These are phyloP conservation scores for Irpex sp. DNA, from an alignment of 1,284 basidiomycete species.

Conservation along the genomic window DNA sequence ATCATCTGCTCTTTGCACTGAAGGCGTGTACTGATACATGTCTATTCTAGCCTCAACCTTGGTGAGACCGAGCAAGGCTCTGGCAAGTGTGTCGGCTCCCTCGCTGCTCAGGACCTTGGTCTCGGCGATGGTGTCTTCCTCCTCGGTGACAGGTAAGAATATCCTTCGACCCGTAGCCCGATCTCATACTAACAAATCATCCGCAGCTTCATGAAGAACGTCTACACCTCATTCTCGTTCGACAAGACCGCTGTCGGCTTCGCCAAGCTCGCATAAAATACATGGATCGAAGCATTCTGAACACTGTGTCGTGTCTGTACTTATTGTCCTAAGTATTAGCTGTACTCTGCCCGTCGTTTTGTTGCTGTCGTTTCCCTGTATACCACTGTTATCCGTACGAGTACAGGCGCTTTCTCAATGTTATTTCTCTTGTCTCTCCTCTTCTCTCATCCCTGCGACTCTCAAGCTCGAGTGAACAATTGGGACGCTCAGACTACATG, in stretches of 20 bases:
- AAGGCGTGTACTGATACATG: background rate
- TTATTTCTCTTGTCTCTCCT: background rate
- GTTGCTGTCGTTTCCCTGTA: background rate
- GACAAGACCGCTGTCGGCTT: constrained; percentile 17
- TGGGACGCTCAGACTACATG: too few relatives aligned
- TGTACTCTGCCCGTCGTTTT: background rate
- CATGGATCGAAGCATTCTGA: background rate
- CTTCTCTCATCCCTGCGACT: background rate
- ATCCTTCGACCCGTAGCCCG: background rate
- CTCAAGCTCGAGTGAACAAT: background rate
- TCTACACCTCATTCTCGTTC: constrained; percentile 18
- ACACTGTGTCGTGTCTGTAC: background rate
- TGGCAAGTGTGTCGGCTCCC: constrained; percentile 21
- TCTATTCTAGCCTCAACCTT: constrained; percentile 21
- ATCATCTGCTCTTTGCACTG: too few relatives aligned
- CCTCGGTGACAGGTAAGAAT: constrained; percentile 19
- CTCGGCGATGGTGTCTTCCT: constrained; percentile 20
- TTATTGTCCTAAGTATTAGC: background rate
- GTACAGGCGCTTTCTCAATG: background rate
- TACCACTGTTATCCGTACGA: background rate
- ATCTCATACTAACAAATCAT: background rate
- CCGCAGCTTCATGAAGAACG: constrained; percentile 20
- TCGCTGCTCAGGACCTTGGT: constrained; percentile 18
- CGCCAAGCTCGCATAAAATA: constrained; percentile 6
- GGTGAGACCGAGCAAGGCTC: constrained; percentile 16